Conservation (phyloP, 805 yeast species). For the Priceomyces melissophilus region DNA sequence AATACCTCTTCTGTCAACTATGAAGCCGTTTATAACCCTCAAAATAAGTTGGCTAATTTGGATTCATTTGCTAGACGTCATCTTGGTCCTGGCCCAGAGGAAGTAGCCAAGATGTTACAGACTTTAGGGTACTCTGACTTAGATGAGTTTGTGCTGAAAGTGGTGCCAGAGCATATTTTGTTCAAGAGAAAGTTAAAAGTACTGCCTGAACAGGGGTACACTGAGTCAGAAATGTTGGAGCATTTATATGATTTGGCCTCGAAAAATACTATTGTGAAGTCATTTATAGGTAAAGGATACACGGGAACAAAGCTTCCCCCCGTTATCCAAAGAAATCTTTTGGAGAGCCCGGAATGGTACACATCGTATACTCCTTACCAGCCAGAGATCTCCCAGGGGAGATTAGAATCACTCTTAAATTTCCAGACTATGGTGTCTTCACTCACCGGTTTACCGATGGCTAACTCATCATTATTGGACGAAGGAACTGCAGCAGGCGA, state of each 20-base stretch:
- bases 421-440: constrained; percentile 91
- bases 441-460: constrained; percentile 89
- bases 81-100: constrained; percentile 70
- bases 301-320: constrained; percentile 88
- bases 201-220: constrained; percentile 66
- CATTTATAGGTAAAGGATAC: constrained; percentile 92
- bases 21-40: constrained; percentile 43
- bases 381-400: constrained; percentile 96
- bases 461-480: constrained; percentile 91
- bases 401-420: constrained; percentile 84
- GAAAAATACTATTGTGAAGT: constrained; percentile 68
- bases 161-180: constrained; percentile 75
- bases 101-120: constrained; percentile 63
- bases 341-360: constrained; percentile 97
- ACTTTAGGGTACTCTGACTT: constrained; percentile 64
- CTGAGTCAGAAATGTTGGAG: constrained; percentile 77
- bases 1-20: constrained; percentile 57
- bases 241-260: constrained; percentile 66
- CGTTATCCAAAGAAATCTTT: constrained; percentile 85
- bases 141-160: constrained; percentile 64
- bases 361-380: constrained; percentile 98
- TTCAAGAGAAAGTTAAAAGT: constrained; percentile 64
- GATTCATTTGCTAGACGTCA: constrained; percentile 92
- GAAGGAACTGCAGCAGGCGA: constrained; percentile 98
- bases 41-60: constrained; percentile 34